phyloP scores from a whole-genome alignment of 208 protist genomes.

The Naegleria fowleri region DNA sequence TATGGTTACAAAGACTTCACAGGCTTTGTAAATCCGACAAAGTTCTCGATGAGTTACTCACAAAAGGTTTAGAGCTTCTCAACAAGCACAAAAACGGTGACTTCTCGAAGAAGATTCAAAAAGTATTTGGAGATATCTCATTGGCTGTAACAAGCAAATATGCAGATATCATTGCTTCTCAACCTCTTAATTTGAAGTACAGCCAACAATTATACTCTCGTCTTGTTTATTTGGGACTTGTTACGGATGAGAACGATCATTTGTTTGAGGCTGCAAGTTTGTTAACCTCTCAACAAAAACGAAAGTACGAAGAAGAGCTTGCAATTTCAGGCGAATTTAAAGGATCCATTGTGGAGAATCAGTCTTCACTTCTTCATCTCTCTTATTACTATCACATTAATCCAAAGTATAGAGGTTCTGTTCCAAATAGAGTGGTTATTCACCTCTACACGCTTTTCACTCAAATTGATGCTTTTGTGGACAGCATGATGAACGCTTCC shows the following conservation, averaged over 20 bases:
- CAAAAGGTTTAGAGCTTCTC: neutral
- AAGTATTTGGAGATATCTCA: neutral
- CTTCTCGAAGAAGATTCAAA: neutral
- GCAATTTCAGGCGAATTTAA: neutral
- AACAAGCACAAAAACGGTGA: neutral
- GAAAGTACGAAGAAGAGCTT: neutral
- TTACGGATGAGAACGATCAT: neutral
- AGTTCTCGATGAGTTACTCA: neutral
- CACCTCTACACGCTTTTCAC: neutral
- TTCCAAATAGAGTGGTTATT: neutral
- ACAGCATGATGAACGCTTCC: neutral
- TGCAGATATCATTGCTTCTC: neutral
- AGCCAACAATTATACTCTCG: neutral
- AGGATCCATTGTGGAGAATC: neutral
- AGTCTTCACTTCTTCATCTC: neutral
- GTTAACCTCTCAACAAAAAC: neutral
- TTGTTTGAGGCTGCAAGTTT: neutral
- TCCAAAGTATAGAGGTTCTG: neutral
- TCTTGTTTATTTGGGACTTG: neutral
- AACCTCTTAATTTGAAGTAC: neutral
- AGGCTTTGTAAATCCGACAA: neutral
- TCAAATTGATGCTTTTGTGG: neutral
- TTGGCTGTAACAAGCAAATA: neutral
- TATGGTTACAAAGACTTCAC: neutral
- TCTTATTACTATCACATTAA: neutral